Conservation (phyloP, 768 basidiomycete species). For the Punctularia strigosozonata region DNA sequence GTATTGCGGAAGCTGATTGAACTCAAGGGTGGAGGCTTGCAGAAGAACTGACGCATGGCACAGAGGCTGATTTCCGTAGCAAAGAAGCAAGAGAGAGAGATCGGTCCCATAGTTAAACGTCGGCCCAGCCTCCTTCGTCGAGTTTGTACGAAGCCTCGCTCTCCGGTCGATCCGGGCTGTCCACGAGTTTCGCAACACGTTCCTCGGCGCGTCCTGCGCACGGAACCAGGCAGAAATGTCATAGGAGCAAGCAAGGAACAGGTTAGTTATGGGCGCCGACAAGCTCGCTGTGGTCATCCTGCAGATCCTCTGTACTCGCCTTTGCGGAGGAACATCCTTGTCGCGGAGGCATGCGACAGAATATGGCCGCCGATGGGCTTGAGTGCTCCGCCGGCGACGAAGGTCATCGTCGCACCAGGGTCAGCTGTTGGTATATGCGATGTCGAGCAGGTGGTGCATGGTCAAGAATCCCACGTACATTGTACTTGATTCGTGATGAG, state of each 20-base stretch:
- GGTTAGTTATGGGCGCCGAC: neutral
- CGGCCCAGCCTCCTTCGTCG: slow-evolving; percentile 85
- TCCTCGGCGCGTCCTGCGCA: slow-evolving; percentile 79
- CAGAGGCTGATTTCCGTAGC: too few species aligned
- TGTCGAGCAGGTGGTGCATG: neutral
- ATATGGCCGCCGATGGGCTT: slow-evolving; percentile 91
- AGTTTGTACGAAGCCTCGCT: slow-evolving; percentile 88
- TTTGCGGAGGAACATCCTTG: slow-evolving; percentile 80
- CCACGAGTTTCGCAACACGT: slow-evolving; percentile 82
- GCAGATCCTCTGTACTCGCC: slow-evolving; percentile 26
- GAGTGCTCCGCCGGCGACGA: slow-evolving; percentile 85
- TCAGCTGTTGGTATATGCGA: slow-evolving; percentile 53
- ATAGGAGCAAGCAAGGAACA: neutral
- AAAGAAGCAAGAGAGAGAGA: too few species aligned
- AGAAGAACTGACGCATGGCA: too few species aligned
- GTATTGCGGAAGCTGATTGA: too few species aligned
- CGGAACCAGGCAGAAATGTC: neutral
- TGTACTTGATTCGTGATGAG: slow-evolving; percentile 91
- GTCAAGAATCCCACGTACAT: slow-evolving; percentile 30
- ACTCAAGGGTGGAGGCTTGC: too few species aligned
- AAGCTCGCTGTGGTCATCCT: too few species aligned
- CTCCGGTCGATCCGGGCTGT: slow-evolving; percentile 82
- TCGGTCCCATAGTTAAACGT: too few species aligned
- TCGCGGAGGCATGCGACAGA: slow-evolving; percentile 79
- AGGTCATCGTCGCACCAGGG: slow-evolving; percentile 91